phyloP scores from a whole-genome alignment of 139 green algal genomes.

The Chlorokybus atmophyticus region DNA sequence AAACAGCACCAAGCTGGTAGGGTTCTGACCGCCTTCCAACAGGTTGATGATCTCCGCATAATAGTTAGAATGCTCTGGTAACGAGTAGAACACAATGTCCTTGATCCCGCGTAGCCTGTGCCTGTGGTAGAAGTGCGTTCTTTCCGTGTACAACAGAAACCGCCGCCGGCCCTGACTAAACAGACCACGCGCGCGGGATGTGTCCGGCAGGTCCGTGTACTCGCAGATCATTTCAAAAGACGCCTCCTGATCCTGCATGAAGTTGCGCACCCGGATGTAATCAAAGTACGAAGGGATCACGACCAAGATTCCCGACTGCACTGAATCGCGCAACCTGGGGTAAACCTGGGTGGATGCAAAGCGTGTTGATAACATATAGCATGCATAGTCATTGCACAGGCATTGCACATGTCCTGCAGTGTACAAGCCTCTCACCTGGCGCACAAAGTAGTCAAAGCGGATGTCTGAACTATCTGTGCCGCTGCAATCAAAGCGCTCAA shows the following conservation, averaged over 20 bases:
- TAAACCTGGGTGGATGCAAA: conserved; percentile 14
- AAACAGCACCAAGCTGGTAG: too few relatives aligned
- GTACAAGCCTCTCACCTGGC: conserved; percentile 28
- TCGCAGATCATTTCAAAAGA: conserved; percentile 30
- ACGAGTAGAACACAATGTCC: conserved; percentile 24
- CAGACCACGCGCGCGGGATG: conserved; percentile 41
- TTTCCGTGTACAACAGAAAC: conserved; percentile 87
- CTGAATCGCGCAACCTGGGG: conserved; percentile 20
- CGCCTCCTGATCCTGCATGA: conserved; percentile 15
- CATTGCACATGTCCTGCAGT: too few relatives aligned
- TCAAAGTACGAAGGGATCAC: conserved; percentile 91
- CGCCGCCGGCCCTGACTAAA: conserved; percentile 59
- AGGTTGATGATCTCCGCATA: conserved; percentile 33
- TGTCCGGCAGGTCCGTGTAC: conserved; percentile 44
- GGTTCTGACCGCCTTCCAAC: too few relatives aligned
- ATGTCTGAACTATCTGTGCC: too few relatives aligned
- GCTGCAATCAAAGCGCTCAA: conserved; percentile 55
- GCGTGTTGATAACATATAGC: too few relatives aligned
- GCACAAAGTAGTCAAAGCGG: conserved; percentile 73
- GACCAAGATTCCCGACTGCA: conserved; percentile 43
- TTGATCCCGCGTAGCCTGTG: conserved; percentile 17
- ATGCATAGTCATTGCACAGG: too few relatives aligned
- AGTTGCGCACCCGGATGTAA: conserved; percentile 61
- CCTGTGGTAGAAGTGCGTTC: conserved; percentile 87
- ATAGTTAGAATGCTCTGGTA: conserved; percentile 15